Evolutionary conservation across 441 rosid genomes (phyloP).

Genomic region (Erysimum cheiri): DNA sequence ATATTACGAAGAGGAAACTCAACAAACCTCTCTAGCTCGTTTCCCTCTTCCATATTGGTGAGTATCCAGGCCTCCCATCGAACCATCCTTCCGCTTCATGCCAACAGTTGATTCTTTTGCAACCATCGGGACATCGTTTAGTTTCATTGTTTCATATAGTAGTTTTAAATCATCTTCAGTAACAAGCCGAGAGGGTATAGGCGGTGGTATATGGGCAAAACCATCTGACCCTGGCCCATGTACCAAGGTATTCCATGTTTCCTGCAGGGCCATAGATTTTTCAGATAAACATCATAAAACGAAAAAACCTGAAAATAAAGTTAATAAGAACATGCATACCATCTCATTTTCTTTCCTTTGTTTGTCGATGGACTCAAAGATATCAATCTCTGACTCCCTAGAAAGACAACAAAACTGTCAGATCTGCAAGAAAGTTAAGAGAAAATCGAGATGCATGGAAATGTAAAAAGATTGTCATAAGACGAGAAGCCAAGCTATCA

Average conservation of each 20-base stretch:
- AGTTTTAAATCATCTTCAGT: constrained; percentile 79
- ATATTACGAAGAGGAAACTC: constrained; percentile 28
- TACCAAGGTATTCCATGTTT: constrained; percentile 70
- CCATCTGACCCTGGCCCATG: constrained; percentile 51
- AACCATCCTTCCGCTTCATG: constrained; percentile 65
- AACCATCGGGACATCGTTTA: constrained; percentile 64
- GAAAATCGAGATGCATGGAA: constrained; percentile 18
- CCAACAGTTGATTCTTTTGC: constrained; percentile 56
- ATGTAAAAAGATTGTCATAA: not conserved
- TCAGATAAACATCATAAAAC: constrained; percentile 28
- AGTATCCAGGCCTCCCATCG: constrained; percentile 68
- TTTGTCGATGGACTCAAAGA: constrained; percentile 86
- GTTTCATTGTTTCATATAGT: constrained; percentile 74
- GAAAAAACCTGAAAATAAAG: constrained; percentile 6
- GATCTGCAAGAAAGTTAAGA: constrained; percentile 22
- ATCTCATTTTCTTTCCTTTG: constrained; percentile 73
- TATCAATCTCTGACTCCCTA: constrained; percentile 94
- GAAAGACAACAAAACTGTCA: constrained; percentile 32
- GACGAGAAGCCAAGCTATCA: not conserved
- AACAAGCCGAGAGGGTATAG: constrained; percentile 84
- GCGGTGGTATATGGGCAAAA: constrained; percentile 56
- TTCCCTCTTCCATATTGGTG: constrained; percentile 93
- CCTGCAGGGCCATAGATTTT: constrained; percentile 55
- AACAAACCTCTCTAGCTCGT: constrained; percentile 92
- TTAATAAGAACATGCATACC: constrained; percentile 52